Evolutionary conservation across 139 green algal species (phyloP), one percentile per base, ranked within the genome.

Genomic region (Chlorella ohadii): DNA sequence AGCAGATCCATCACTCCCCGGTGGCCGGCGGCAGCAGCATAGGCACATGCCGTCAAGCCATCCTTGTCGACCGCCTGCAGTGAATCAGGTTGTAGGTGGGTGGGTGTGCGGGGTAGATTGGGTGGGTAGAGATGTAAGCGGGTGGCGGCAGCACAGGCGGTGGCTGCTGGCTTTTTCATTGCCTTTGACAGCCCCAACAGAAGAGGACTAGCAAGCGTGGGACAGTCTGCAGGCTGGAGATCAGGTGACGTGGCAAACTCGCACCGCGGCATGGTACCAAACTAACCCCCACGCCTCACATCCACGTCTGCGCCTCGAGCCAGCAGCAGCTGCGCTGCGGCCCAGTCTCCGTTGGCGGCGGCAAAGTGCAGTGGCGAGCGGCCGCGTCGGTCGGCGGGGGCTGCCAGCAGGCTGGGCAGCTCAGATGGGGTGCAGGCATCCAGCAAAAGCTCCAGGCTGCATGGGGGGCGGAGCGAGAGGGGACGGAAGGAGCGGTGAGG

Each of bases 331-430:
- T 82, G 76, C 36, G 76, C 76, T 3, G 76, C 76, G 16, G 34
- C 76, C 22, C 71, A 82, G 59, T 82, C 76, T 0, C 76, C 76
- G 0, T 59, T 67, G 28, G 59, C 76, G 27, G 76, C 76, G 5
- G 76, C 76, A 57, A 82, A 82, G 76, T 82, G 76, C 36, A 82
- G 59, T 3, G 76, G 76, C 9, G 57, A 41, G 59, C 76, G 76
- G 57, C 76, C 59, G 38, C 76, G 57, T 59, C 76, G 33, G 74
- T 38, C 23, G 55, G 55, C 33, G 33, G 55, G 51, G 19, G 27
- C 27, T 0, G 70, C 39, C 39, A 59, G 70, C 70, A 59, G 70
- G 19, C 39, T 25, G 64, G 64, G 59, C 59, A 20, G 59, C 27
- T 36, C 23, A 31, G 68, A 23, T 31, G 17, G 47, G n/a, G n/a